phyloP scores from a whole-genome alignment of 1,284 basidiomycete genomes.

The Cerrena zonata region DNA sequence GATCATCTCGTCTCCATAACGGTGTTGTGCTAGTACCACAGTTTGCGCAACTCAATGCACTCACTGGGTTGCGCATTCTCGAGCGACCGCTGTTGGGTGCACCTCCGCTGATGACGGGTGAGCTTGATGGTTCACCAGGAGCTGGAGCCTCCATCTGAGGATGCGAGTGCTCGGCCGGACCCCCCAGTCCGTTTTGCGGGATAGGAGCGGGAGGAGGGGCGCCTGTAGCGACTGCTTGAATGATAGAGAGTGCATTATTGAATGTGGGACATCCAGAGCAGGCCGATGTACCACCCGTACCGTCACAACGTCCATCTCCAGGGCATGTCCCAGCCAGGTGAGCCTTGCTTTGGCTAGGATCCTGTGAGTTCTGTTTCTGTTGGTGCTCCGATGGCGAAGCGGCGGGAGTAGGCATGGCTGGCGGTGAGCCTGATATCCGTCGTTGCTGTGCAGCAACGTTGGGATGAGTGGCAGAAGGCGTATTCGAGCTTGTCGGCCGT shows the following conservation, averaged over 20 bases:
- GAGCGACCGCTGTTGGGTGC: slow-evolving; percentile 2
- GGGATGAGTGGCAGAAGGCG: slow-evolving; percentile 28
- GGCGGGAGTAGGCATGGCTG: slow-evolving; percentile 29
- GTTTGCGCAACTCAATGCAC: slow-evolving; percentile 82
- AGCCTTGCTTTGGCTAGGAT: slow-evolving; percentile 8
- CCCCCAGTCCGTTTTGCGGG: background rate
- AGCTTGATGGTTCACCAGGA: background rate
- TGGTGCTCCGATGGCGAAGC: slow-evolving; percentile 24
- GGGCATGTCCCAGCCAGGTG: slow-evolving; percentile 75
- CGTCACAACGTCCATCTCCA: slow-evolving; percentile 91
- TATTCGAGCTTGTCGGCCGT: slow-evolving; percentile 20
- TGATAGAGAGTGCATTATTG: slow-evolving; percentile 69
- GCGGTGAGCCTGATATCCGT: slow-evolving; percentile 26
- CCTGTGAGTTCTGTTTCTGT: slow-evolving; percentile 11
- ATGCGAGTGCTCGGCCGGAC: background rate
- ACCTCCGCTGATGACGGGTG: background rate
- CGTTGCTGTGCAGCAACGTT: slow-evolving; percentile 21
- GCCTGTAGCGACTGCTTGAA: slow-evolving; percentile 15
- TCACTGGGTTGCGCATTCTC: slow-evolving; percentile 48
- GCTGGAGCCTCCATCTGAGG: slow-evolving; percentile 2
- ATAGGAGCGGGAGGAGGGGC: slow-evolving; percentile 6
- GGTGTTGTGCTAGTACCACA: slow-evolving; percentile 93
- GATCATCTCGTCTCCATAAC: slow-evolving; percentile 88
- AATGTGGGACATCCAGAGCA: slow-evolving; percentile 91
- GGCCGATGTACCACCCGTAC: slow-evolving; percentile 83